phyloP scores from a whole-genome alignment of 208 protist genomes.

The Strigomonas culicis region DNA sequence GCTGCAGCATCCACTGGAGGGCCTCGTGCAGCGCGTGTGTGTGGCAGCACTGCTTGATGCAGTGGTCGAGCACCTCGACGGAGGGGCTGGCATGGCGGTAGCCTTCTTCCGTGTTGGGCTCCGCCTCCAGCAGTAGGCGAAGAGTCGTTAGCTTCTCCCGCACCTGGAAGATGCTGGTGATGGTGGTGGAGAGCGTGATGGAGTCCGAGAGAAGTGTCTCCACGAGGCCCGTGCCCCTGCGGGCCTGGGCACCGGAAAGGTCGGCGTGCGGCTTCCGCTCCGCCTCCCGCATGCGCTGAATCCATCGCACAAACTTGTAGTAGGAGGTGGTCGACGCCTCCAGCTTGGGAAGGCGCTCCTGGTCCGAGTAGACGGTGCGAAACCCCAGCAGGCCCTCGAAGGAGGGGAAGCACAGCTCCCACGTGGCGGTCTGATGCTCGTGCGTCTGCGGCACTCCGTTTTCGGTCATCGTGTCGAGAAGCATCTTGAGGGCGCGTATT shows the following conservation, averaged over 20 bases:
- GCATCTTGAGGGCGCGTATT: conserved; percentile 80
- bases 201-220: conserved; percentile 65
- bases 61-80: not conserved
- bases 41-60: conserved; percentile 34
- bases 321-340: conserved; percentile 41
- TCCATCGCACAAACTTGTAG: conserved; percentile 76
- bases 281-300: conserved; percentile 83
- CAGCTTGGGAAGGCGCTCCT: conserved; percentile 10
- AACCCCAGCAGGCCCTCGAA: conserved; percentile 57
- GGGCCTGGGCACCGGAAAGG: conserved; percentile 80
- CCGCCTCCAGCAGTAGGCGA: not conserved
- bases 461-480: conserved; percentile 71
- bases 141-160: conserved; percentile 12
- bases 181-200: not conserved
- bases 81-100: not conserved
- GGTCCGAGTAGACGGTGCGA: conserved; percentile 27
- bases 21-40: conserved; percentile 46
- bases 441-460: conserved; percentile 79
- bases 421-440: conserved; percentile 43
- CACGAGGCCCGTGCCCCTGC: conserved; percentile 58
- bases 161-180: conserved; percentile 26
- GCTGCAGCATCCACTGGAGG: conserved; percentile 53
- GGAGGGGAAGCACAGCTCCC: conserved; percentile 72
- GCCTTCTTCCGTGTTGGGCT: not conserved
- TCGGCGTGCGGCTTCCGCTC: conserved; percentile 77